These are phyloP conservation scores for Cladorrhinum sp. DNA, from an alignment of 2,329 filamentous ascomycete genomes.

Conservation along the genomic window DNA sequence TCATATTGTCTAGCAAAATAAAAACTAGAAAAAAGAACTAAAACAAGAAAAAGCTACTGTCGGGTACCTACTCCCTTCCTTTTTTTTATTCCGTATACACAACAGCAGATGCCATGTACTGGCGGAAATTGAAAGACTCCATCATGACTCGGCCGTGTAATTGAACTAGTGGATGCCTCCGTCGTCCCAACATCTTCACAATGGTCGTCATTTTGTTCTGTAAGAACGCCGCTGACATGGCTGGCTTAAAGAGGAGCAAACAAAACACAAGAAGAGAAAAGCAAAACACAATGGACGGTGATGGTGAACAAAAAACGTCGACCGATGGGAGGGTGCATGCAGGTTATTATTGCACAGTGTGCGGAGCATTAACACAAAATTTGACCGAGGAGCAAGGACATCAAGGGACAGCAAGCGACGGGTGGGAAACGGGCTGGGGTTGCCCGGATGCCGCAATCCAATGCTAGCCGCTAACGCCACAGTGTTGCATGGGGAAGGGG, in stretches of 20 bases:
- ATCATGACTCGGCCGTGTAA: background rate
- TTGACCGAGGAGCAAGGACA: slow-evolving; percentile 5
- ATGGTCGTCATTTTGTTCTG: background rate
- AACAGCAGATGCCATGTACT: background rate
- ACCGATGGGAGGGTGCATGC: background rate
- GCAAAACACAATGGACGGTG: background rate
- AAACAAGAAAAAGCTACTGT: background rate
- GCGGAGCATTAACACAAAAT: background rate
- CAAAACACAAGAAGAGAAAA: background rate
- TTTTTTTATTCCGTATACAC: background rate
- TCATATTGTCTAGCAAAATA: background rate
- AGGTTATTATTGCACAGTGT: background rate
- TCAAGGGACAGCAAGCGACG: background rate
- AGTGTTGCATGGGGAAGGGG: slow-evolving; percentile 7
- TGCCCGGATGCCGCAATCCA: slow-evolving; percentile 3
- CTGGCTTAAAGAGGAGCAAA: background rate
- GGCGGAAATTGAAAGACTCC: background rate
- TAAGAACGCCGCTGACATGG: background rate
- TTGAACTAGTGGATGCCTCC: background rate
- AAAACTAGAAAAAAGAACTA: background rate
- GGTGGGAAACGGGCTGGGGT: background rate
- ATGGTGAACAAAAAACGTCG: background rate
- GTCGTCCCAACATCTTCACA: background rate
- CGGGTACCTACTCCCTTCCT: background rate
- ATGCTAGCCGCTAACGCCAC: slow-evolving; percentile 11